These are phyloP conservation scores for Chalara sp. DNA, from an alignment of 2,329 filamentous ascomycete species.

Conservation along the genomic window DNA sequence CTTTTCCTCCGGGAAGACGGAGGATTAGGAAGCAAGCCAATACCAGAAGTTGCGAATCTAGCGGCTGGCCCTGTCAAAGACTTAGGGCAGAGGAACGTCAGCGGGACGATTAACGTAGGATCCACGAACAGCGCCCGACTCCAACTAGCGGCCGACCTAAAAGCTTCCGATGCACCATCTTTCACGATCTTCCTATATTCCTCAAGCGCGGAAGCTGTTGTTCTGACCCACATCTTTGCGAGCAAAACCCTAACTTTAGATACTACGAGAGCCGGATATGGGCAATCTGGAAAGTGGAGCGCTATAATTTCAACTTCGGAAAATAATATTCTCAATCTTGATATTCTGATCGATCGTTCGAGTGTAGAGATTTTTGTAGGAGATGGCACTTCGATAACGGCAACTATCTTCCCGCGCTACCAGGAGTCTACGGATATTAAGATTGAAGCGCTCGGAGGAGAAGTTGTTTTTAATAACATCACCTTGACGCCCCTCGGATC, in stretches of 20 bases:
- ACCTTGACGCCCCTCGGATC: slow-evolving; percentile 1
- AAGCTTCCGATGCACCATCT: slow-evolving; percentile 17
- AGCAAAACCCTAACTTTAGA: slow-evolving; percentile 22
- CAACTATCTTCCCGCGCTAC: slow-evolving; percentile 22
- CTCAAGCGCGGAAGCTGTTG: slow-evolving; percentile 19
- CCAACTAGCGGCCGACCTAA: slow-evolving; percentile 20
- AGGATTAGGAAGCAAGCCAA: slow-evolving; percentile 21
- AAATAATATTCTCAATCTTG: slow-evolving; percentile 19
- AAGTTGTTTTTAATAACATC: slow-evolving; percentile 3
- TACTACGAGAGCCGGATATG: slow-evolving; percentile 25
- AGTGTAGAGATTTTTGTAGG: slow-evolving; percentile 24
- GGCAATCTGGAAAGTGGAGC: slow-evolving; percentile 23
- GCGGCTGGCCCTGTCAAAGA: slow-evolving; percentile 12
- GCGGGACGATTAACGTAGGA: slow-evolving; percentile 13
- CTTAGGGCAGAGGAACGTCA: slow-evolving; percentile 12
- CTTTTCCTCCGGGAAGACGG: slow-evolving; percentile 24
- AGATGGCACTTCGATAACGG: slow-evolving; percentile 25
- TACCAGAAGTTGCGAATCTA: slow-evolving; percentile 19
- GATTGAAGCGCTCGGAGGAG: slow-evolving; percentile 4
- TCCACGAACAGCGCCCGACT: slow-evolving; percentile 19
- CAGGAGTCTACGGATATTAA: slow-evolving; percentile 22
- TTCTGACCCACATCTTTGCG: slow-evolving; percentile 17
- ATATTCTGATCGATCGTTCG: slow-evolving; percentile 25
- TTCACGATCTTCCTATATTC: slow-evolving; percentile 21
- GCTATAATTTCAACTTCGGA: slow-evolving; percentile 13